These are phyloP conservation scores for sunflower (Helianthus annuus) DNA, from an alignment of 129 eudicot genomes.

Conservation along the genomic window HanXRQr2.0-SUNRISE NC_035448.2:64448981-64449480, in stretches of 20 bases:
- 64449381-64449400: background rate
- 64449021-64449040: no score
- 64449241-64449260: slow-evolving; percentile 56
- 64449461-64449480: background rate
- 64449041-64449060: no score
- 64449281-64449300: slow-evolving; percentile 50
- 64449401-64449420: background rate
- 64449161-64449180: slow-evolving; percentile 29
- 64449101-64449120: background rate
- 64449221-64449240: slow-evolving; percentile 15
- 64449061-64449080: no score
- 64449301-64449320: slow-evolving; percentile 53
- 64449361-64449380: background rate
- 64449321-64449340: slow-evolving; percentile 14
- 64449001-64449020: no score
- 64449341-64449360: slow-evolving; percentile 9
- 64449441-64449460: no score
- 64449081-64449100: no score
- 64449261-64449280: slow-evolving; percentile 33
- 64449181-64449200: slow-evolving; percentile 13
- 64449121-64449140: slow-evolving; percentile 28
- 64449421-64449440: no score
- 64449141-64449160: slow-evolving; percentile 22
- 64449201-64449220: slow-evolving; percentile 18
- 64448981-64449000: no score